Conservation (phyloP, 164 flowering plant genomes). For the Berberis thunbergii region DNA sequence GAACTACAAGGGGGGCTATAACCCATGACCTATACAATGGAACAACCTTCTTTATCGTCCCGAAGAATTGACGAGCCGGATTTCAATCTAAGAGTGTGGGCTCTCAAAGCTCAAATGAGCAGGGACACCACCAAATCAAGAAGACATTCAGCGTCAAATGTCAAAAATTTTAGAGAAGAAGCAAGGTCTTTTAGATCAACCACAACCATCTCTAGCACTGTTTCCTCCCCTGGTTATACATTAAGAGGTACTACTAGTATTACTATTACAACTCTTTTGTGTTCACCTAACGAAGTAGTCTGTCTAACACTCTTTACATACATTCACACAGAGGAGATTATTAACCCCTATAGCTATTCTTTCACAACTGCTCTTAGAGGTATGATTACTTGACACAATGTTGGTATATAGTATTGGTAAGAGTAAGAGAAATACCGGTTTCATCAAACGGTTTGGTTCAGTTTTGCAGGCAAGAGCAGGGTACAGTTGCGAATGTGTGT, state of each 20-base stretch:
- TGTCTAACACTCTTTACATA: not conserved
- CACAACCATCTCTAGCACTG: constrained; percentile 64
- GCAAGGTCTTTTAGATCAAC: constrained; percentile 54
- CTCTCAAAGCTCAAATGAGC: constrained; percentile 33
- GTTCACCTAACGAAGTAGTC: not conserved
- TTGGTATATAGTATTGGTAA: not conserved
- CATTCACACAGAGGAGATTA: constrained; percentile 45
- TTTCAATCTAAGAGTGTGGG: constrained; percentile 58
- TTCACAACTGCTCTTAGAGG: constrained; percentile 79
- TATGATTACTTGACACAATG: constrained; percentile 7
- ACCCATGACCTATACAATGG: constrained; percentile 14
- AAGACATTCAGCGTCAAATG: constrained; percentile 54
- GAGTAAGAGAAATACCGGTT: not conserved
- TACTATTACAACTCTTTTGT: not conserved
- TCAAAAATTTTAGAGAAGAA: constrained; percentile 63
- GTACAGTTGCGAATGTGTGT: constrained; percentile 52
- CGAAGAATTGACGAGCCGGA: constrained; percentile 30
- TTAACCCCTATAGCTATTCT: constrained; percentile 71
- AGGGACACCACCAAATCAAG: constrained; percentile 53
- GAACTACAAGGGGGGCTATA: too few relatives aligned
- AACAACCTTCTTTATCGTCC: constrained; percentile 16
- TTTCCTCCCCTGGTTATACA: constrained; percentile 81
- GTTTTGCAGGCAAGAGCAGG: constrained; percentile 64
- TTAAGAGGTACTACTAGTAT: constrained; percentile 33
- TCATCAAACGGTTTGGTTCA: constrained; percentile 13